These are phyloP conservation scores for Asterophora parasitica DNA, from an alignment of 768 basidiomycete genomes.

Conservation along the genomic window DNA sequence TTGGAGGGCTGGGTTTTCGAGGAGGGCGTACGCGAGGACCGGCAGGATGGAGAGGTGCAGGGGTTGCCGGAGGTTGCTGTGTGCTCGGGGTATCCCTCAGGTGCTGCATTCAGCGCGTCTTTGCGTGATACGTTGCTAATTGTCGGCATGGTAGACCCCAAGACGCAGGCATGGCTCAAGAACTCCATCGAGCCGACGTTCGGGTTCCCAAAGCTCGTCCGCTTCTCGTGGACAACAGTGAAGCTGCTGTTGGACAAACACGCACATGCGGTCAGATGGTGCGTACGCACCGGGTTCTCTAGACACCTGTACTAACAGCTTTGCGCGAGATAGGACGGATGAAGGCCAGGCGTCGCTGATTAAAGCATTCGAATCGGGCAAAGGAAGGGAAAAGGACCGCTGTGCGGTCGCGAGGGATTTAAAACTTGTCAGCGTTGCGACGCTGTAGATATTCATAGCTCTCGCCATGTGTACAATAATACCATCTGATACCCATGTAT, in stretches of 20 bases:
- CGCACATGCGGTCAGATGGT: slow-evolving; percentile 83
- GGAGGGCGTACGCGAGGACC: slow-evolving; percentile 38
- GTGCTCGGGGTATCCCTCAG: slow-evolving; percentile 76
- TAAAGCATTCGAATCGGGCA: slow-evolving; percentile 67
- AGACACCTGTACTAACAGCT: neutral
- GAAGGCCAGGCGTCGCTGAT: slow-evolving; percentile 75
- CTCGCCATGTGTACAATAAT: slow-evolving; percentile 1
- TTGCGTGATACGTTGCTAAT: neutral
- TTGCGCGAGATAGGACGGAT: slow-evolving; percentile 57
- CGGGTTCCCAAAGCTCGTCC: slow-evolving; percentile 83
- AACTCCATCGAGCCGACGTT: slow-evolving; percentile 79
- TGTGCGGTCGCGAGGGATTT: slow-evolving; percentile 70
- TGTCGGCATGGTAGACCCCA: slow-evolving; percentile 61
- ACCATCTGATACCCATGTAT: neutral
- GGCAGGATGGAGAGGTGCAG: slow-evolving; percentile 15
- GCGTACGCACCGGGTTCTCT: slow-evolving; percentile 9
- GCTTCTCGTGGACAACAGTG: slow-evolving; percentile 96
- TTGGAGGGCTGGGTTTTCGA: slow-evolving; percentile 83
- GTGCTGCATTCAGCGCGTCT: slow-evolving; percentile 29
- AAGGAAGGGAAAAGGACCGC: slow-evolving; percentile 72
- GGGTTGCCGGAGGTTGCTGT: slow-evolving; percentile 54
- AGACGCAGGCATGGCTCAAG: slow-evolving; percentile 84
- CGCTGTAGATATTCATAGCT: slow-evolving; percentile 36
- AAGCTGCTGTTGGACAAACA: slow-evolving; percentile 79
- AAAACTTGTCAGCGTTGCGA: slow-evolving; percentile 63